phyloP scores from a whole-genome alignment of 2,329 filamentous ascomycete species.

The Xylaria sp. region DNA sequence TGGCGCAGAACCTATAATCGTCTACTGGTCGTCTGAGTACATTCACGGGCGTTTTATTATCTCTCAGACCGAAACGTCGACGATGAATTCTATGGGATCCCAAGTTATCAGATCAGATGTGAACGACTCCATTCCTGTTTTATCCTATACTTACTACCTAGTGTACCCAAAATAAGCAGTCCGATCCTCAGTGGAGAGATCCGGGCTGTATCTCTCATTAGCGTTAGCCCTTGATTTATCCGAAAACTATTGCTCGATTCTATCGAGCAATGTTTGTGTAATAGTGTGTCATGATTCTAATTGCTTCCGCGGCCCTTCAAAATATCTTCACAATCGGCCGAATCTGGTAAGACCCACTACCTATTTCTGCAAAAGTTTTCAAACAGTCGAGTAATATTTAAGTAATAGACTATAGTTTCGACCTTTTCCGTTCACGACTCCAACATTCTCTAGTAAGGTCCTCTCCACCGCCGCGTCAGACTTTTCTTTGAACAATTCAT shows the following conservation, averaged over 20 bases:
- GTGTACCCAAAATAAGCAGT: constrained; percentile 1
- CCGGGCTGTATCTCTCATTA: not conserved
- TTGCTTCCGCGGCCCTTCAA: constrained; percentile 14
- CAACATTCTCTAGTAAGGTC: not conserved
- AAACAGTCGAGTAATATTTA: constrained; percentile 38
- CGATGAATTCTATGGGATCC: constrained; percentile 1
- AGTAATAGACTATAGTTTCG: constrained; percentile 25
- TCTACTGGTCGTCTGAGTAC: too few species aligned
- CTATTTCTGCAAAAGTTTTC: not conserved
- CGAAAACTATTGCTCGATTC: constrained; percentile 46
- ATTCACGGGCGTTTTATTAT: not conserved
- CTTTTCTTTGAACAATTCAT: constrained; percentile 18
- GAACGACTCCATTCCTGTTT: constrained; percentile 13
- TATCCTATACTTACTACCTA: not conserved
- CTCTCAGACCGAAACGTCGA: not conserved
- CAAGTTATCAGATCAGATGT: not conserved
- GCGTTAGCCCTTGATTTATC: constrained; percentile 3
- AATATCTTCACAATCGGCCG: constrained; percentile 44
- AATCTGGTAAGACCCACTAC: constrained; percentile 30
- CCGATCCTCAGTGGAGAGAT: not conserved
- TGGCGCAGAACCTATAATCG: not conserved
- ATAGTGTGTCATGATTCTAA: constrained; percentile 31
- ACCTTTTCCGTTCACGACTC: not conserved
- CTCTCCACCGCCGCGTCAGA: not conserved
- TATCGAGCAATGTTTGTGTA: constrained; percentile 46